Percentiles rank a stretch among this genome's conserved stretches.
Conservation (phyloP, 169 alveolate species). For the Plasmodium sp. region DNA sequence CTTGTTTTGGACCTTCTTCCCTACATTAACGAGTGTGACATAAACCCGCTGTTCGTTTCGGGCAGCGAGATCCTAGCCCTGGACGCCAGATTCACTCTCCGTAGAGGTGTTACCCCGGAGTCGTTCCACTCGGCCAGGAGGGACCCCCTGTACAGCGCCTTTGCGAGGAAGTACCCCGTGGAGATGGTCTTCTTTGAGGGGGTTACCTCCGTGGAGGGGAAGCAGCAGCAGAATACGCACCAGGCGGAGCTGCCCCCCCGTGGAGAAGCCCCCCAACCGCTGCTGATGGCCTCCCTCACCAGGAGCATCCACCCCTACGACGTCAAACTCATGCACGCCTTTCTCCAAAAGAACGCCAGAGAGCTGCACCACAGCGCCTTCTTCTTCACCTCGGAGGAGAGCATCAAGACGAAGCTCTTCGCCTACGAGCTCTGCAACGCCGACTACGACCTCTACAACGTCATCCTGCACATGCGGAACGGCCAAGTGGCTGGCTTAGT, state of each 20-base stretch:
- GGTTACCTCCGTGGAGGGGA: not conserved
- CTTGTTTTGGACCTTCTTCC: conserved; percentile 42
- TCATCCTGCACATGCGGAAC: not conserved
- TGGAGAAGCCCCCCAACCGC: not conserved
- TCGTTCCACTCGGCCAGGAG: not conserved
- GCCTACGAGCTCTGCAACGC: conserved; percentile 45
- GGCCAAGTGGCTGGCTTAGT: conserved; percentile 11
- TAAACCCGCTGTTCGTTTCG: conserved; percentile 65
- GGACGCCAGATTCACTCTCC: conserved; percentile 59
- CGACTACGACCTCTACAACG: conserved; percentile 53
- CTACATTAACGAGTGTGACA: conserved; percentile 75
- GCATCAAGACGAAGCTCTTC: conserved; percentile 15
- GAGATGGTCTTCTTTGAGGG: conserved; percentile 6
- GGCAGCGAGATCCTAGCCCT: conserved; percentile 29
- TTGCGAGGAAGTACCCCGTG: conserved; percentile 19
- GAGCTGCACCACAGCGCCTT: conserved; percentile 30
- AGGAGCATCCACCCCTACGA: conserved; percentile 41
- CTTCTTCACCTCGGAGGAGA: conserved; percentile 5
- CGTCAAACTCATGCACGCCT: conserved; percentile 27
- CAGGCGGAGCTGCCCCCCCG: not conserved
- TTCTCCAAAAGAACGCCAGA: not conserved
- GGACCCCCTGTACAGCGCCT: not conserved
- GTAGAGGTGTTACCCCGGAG: not conserved
- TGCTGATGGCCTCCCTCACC: not conserved
- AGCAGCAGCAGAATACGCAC: not conserved